Percentiles rank a stretch among this genome's conserved stretches.
These are phyloP conservation scores for Ustilago nuda DNA, from an alignment of 1,284 basidiomycete genomes.

Conservation along the genomic window DNA sequence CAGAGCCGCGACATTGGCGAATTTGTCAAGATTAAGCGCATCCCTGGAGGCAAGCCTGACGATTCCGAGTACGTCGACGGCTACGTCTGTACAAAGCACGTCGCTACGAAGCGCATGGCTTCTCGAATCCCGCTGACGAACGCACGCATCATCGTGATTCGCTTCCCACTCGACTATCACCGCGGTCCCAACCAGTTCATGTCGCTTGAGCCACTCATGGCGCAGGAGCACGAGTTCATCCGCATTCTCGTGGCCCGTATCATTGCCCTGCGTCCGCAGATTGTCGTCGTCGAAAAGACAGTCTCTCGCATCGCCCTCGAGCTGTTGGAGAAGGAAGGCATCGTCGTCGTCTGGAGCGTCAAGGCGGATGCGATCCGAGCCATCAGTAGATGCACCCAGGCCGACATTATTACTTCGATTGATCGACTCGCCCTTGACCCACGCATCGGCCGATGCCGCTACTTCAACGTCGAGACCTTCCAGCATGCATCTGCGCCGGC, in stretches of 20 bases:
- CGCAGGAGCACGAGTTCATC: conserved; percentile 94
- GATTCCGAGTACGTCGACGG: conserved; percentile 98
- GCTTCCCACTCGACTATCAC: conserved; percentile 94
- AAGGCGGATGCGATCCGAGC: conserved; percentile 88
- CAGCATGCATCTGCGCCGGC: conserved; percentile 92
- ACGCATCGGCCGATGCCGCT: conserved; percentile 87
- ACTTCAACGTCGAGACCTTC: conserved; percentile 90
- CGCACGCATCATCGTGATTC: conserved; percentile 93
- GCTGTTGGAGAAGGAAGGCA: conserved; percentile 85
- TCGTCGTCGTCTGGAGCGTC: conserved; percentile 89
- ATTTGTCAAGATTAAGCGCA: conserved; percentile 98
- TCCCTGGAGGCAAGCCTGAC: conserved; percentile 88
- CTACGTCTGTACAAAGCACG: conserved; percentile 96
- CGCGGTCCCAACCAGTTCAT: conserved; percentile 90
- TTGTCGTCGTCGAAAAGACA: conserved; percentile 90
- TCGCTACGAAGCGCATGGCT: conserved; percentile 85
- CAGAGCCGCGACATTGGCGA: conserved; percentile 90
- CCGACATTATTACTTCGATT: conserved; percentile 93
- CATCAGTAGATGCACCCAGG: conserved; percentile 92
- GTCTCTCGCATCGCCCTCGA: conserved; percentile 93
- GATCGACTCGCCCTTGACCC: conserved; percentile 92
- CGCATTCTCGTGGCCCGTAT: conserved; percentile 89
- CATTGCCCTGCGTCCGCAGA: conserved; percentile 87
- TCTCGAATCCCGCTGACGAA: conserved; percentile 74
- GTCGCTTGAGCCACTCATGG: conserved; percentile 89